Base-by-base conservation (phyloP, 805 yeast genomes). In the Yarrowia alimentaria region DNA sequence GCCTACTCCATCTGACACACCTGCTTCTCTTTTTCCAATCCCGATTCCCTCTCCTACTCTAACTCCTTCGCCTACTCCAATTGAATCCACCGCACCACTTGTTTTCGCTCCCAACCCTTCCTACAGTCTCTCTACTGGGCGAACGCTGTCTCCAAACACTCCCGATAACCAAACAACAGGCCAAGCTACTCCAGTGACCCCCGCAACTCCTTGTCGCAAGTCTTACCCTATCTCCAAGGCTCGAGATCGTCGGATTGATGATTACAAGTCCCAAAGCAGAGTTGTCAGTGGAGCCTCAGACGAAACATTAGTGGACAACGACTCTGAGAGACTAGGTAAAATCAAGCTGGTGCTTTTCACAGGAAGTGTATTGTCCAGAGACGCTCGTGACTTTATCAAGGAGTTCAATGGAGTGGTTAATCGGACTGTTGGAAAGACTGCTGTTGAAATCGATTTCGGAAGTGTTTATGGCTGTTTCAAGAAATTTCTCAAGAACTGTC, bases 311-410 rank as follows among this genome's bases (percentile, higher is more conserved):
- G 33, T 29, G n/a, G 33, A 13, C 14, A 13, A 25, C 11, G 47
- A 38, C 26, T 8, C 10, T 4, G 47, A 38, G 25, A 12, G 18
- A 13, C 18, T 38, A 13, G 4, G 9, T 10, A 38, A 26, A 25
- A 3, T 38, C 8, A 26, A 26, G 6, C 18, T 38, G 19, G 17
- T 16, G 18, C 4, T 12, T 5, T 38, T 38, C 6, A 13, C 33
- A 1, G 47, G 47, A 8, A 38, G 47, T 13, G 18, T 6, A 13
- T 25, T 19, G 3, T 24, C 8, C 2, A 2, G 25, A 9, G 47
- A 38, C 9, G 47, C 47, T 1, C 47, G 47, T 1, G 47, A 38
- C 33, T 38, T 38, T 26, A 25, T 38, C 10, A 12, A 25, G n/a
- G 10, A 26, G 26, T 26, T 38, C 25, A 29, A 6, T 5, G 13